Evolutionary conservation across 2,329 filamentous ascomycete genomes (phyloP), one percentile per base, ranked within the genome.

Genomic region (Colletotrichum sp.): DNA sequence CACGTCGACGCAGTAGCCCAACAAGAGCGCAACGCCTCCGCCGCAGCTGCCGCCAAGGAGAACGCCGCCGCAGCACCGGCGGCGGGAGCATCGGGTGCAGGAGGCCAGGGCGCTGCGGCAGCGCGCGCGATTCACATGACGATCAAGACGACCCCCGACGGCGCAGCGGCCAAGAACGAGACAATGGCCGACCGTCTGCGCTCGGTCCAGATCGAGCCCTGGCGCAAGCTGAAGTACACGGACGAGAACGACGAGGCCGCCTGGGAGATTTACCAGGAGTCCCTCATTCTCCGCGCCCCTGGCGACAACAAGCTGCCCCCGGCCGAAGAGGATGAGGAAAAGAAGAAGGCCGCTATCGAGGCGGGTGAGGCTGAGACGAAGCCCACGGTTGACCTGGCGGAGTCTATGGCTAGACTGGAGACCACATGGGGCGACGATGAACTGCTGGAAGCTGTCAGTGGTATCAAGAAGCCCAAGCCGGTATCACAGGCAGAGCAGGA

Each of bases 1-100:
- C 96, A 98, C 85, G 89, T 98, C 79, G 97, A 98, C 85, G 96
- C 97, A 5, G 86, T 92, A 61, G 89, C 93, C 62, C 95, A 98
- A 80, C 90, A 95, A 71, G 92, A 94, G 43, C 90, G 90, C 58
- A 87, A 88, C 56, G 79, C 80, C n/a, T 81, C 84, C 16, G 81
- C 83, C 14, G 83, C 84, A 64, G 84, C 85, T 43, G 80, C 86
- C 82, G 61, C 61, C 32, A 63, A 63, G 61, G 61, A 63, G 32
- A 87, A 88, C 58, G 79, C 80, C 18, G 81, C 84, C 16, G 81
- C 83, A 13, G 83, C 84, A 63, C 84, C 85, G 38, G 86, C 82
- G 80, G 78, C 81, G 18, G 78, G 78, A 7, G 81, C 80, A 7
- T 76, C 85, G 79, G 79, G 82, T 1, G 78, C 84, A 80, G 78